These are phyloP conservation scores for Colletotrichum chlorophyti DNA, from an alignment of 2,329 filamentous ascomycete species.

Conservation along the genomic window DNA sequence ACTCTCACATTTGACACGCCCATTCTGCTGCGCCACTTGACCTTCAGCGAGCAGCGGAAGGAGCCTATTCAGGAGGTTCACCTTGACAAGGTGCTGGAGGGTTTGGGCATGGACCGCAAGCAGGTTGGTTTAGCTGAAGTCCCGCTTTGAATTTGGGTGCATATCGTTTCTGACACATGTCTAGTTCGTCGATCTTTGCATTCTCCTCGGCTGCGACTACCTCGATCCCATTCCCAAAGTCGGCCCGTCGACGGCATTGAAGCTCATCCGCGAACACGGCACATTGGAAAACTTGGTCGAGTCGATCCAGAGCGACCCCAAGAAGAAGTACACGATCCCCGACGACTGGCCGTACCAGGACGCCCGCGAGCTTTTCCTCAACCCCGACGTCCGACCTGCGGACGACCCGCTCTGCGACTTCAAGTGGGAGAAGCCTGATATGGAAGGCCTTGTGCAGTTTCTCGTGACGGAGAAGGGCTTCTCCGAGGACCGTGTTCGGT, in stretches of 20 bases:
- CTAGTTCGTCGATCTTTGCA: constrained; percentile 97
- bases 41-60: constrained; percentile 96
- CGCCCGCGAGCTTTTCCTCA: constrained; percentile 88
- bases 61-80: constrained; percentile 97
- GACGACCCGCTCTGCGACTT: constrained; percentile 91
- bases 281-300: constrained; percentile 87
- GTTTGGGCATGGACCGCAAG: constrained; percentile 84
- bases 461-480: constrained; percentile 95
- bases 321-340: constrained; percentile 82
- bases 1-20: constrained; percentile 95
- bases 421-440: constrained; percentile 95
- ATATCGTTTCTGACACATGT: not conserved
- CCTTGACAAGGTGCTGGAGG: constrained; percentile 84
- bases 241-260: constrained; percentile 88
- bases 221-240: constrained; percentile 95
- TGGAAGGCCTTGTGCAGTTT: constrained; percentile 88
- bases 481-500: constrained; percentile 90
- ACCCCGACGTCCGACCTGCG: constrained; percentile 85
- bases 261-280: constrained; percentile 91
- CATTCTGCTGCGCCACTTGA: constrained; percentile 89
- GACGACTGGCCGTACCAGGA: constrained; percentile 98
- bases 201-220: constrained; percentile 96
- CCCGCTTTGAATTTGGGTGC: not conserved
- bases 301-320: constrained; percentile 75
- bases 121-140: constrained; percentile 64